Percentiles rank a stretch among this genome's conserved stretches.
Evolutionary conservation across 768 basidiomycete species (phyloP).

Genomic region (Lactarius akahatsu): DNA sequence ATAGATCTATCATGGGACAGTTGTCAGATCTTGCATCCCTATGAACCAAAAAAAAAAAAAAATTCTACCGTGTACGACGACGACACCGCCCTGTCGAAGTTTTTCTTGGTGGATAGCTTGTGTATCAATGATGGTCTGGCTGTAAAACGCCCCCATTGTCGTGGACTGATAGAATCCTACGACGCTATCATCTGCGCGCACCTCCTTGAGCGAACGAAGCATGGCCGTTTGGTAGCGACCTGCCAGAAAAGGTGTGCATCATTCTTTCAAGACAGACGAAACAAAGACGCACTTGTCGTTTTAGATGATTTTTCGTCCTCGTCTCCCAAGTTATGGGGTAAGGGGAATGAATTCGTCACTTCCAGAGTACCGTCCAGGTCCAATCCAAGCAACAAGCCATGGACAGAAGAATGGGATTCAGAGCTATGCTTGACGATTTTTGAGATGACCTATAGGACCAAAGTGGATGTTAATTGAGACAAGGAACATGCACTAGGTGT

Average conservation of each 20-base stretch:
- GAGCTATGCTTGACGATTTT: constrained; percentile 93
- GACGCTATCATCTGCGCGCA: constrained; percentile 86
- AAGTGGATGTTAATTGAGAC: constrained; percentile 9
- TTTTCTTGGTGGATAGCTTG: constrained; percentile 85
- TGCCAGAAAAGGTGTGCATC: constrained; percentile 33
- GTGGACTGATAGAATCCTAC: constrained; percentile 95
- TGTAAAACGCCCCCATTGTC: constrained; percentile 81
- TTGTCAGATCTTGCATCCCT: neutral
- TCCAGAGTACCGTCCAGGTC: constrained; percentile 91
- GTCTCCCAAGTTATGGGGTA: constrained; percentile 69
- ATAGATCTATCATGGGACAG: constrained; percentile 54
- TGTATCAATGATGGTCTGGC: constrained; percentile 74
- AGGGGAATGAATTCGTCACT: constrained; percentile 86
- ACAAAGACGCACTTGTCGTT: constrained; percentile 55
- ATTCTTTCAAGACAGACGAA: constrained; percentile 8
- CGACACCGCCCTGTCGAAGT: constrained; percentile 80
- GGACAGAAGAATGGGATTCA: constrained; percentile 71
- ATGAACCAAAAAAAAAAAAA: constrained; percentile 22
- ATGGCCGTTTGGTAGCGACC: constrained; percentile 82
- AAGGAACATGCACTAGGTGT: neutral
- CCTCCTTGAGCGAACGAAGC: constrained; percentile 86
- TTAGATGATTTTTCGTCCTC: constrained; percentile 84
- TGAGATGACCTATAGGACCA: constrained; percentile 66
- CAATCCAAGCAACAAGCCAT: constrained; percentile 86
- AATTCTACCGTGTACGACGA: constrained; percentile 78